Evolutionary conservation across 371 early-diverging fungal genomes (phyloP), one percentile per base, ranked within the genome.

Genomic region (Haplosporangium sp.): DNA sequence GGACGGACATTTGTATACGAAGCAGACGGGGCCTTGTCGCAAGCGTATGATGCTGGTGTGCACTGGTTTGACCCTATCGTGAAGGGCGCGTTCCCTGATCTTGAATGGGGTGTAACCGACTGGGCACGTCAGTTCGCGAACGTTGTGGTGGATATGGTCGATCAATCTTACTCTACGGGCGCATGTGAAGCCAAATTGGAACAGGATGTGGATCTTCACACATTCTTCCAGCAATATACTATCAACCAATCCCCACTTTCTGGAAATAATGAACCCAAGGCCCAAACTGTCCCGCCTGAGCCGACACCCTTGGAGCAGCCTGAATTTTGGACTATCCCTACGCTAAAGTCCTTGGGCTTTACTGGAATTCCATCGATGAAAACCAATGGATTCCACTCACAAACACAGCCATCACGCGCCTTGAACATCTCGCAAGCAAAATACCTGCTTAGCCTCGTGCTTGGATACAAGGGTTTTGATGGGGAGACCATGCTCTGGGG

Each of bases 61-160:
- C 38, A 57, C 14, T 72, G 72, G 79, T 68, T 77, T 43, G 72
- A 72, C 21, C 79, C 72, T 16, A 72, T 77, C 23, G 45, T 77
- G 43, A 72, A 77, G 56, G 72, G 68, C 6, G 73, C 79, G 10
- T 77, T 77, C 62, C 72, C 72, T 1, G 54, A 60, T 18, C 61
- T 72, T 20, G 53, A 52, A 5, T 77, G 79, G 79, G 65, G 72
- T 7, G 62, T 65, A 2, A 46, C 59, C 2, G 79, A 77, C 9
- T 77, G 79, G 79, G 79, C 79, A 5, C 52, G 43, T 11, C 64
- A 77, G 12, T 43, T 77, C 6, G 67, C 73, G 5, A 50, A 72
- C 14, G 59, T 77, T 23, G 58, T 77, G 16, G 79, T 77, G 12
- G 69, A 72, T 53, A 20, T 57, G 29, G 45, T 57, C 41, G 36